Evolutionary conservation across 2,329 filamentous ascomycete species (phyloP), one percentile per base, ranked within the genome.

Genomic region (Phaeoacremonium minimum): DNA sequence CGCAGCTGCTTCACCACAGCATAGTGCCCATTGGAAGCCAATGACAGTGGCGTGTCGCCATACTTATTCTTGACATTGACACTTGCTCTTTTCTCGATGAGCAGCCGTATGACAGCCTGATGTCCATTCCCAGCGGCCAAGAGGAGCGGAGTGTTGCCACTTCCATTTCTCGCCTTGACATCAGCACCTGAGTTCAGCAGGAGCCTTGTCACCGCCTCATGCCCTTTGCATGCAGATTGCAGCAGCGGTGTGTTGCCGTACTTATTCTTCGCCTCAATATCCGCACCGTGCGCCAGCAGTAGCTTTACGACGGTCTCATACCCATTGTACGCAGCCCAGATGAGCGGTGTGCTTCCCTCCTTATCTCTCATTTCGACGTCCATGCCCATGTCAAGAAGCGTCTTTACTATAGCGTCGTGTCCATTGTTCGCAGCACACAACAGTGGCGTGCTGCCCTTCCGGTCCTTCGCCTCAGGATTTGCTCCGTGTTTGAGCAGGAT

Each of bases 61-160:
- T n/a, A n/a, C n/a, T n/a, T n/a, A n/a, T n/a, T n/a, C n/a, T n/a
- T n/a, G n/a, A n/a, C n/a, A n/a, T n/a, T n/a, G n/a, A n/a, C n/a
- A n/a, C n/a, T n/a, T n/a, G n/a, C n/a, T n/a, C n/a, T n/a, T n/a
- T n/a, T n/a, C n/a, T n/a, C n/a, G n/a, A n/a, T n/a, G n/a, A n/a
- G n/a, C n/a, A n/a, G n/a, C n/a, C n/a, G n/a, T n/a, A n/a, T n/a
- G n/a, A n/a, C n/a, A n/a, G n/a, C n/a, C n/a, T n/a, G n/a, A 46
- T 77, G 75, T n/a, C 71, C 71, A 30, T 74, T 75, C 17, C 69
- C 73, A 22, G 72, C 75, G 2, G 75, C 74, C 74, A 74, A 79
- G 41, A 78, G 65, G 29, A 80, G 51, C 4, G 76, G 69, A 18
- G 71, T 75, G 9, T 75, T 63, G 7, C 68, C 67, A 15, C 69